Evolutionary conservation across 768 basidiomycete species (phyloP).

Genomic region (Naematelia encephala): DNA sequence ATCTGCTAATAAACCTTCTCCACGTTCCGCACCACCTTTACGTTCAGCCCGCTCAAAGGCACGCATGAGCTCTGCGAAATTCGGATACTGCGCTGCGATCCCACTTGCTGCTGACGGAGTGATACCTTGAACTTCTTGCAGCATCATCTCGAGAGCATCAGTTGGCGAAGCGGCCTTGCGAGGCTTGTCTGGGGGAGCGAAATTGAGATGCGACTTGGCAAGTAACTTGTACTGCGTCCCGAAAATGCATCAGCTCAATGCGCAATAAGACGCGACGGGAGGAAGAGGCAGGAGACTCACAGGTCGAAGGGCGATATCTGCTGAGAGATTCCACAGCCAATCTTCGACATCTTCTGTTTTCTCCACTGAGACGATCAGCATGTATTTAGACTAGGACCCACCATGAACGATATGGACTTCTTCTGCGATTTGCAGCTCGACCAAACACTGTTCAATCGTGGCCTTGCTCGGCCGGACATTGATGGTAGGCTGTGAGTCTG

Average conservation of each 20-base stretch:
- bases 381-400: conserved; percentile 15
- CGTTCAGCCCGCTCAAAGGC: conserved; percentile 43
- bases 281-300: conserved; percentile 22
- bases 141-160: conserved; percentile 46
- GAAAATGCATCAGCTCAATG: background rate
- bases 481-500: background rate
- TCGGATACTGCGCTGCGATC: conserved; percentile 36
- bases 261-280: background rate
- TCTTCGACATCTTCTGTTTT: conserved; percentile 47
- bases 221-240: conserved; percentile 43
- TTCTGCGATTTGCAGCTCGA: conserved; percentile 43
- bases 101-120: conserved; percentile 42
- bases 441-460: conserved; percentile 40
- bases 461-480: conserved; percentile 21
- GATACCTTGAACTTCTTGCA: conserved; percentile 47
- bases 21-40: conserved; percentile 23
- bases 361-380: conserved; percentile 33
- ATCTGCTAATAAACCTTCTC: conserved; percentile 33
- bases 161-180: conserved; percentile 27
- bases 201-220: conserved; percentile 46
- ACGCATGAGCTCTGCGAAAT: conserved; percentile 44
- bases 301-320: conserved; percentile 44
- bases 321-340: conserved; percentile 44
- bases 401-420: conserved; percentile 44
- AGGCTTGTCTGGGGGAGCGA: conserved; percentile 34